Evolutionary conservation across 768 basidiomycete species (phyloP).

Genomic region (Naganishia antarctica): DNA sequence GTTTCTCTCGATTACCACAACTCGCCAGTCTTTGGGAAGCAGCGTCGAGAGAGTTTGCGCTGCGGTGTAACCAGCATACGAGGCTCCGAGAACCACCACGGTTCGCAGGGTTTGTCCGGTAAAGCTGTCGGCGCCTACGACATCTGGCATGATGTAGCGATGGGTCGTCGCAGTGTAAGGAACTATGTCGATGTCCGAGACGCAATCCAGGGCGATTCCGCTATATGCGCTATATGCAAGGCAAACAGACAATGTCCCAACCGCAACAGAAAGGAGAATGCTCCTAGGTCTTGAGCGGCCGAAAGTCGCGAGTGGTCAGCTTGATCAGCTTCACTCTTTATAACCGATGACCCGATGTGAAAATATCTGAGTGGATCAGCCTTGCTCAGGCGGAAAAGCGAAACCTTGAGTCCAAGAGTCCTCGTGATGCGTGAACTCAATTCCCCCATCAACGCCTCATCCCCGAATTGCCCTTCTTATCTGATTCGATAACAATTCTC

Average conservation of each 20-base stretch:
- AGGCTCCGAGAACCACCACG: conserved; percentile 41
- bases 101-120: conserved; percentile 20
- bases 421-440: no score
- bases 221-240: no score
- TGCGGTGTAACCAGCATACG: conserved; percentile 40
- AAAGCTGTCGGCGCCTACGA: background rate
- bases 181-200: no score
- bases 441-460: background rate
- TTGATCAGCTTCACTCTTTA: no score
- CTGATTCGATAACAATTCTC: conserved; percentile 18
- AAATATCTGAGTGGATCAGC: no score
- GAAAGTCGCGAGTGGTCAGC: no score
- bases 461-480: background rate
- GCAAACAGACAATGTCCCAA: no score
- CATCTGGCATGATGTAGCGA: background rate
- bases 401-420: background rate
- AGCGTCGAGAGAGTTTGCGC: conserved; percentile 32
- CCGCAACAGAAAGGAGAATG: no score
- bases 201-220: no score
- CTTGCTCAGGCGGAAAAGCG: background rate
- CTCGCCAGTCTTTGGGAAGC: conserved; percentile 39
- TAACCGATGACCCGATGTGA: no score
- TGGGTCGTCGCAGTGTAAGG: no score
- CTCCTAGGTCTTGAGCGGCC: no score
- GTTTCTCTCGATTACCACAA: conserved; percentile 45